Evolutionary conservation across 106 monocot genomes (phyloP).

Genomic region (Phalaenopsis aphrodite): DNA sequence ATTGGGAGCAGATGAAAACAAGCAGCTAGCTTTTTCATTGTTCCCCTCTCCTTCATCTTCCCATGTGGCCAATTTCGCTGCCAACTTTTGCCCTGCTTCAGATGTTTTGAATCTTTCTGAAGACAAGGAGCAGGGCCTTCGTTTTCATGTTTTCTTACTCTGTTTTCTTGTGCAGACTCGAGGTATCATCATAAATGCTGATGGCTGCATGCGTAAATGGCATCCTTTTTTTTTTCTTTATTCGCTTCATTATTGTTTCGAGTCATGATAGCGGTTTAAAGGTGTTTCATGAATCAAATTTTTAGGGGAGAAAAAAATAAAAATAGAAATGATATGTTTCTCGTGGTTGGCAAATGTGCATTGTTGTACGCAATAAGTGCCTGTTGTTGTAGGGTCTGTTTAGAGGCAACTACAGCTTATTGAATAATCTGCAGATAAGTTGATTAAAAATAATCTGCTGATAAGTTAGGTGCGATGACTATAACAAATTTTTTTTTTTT

Average conservation of each 20-base stretch:
- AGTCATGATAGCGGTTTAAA: no score
- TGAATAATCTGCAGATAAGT: no score
- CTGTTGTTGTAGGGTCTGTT: no score
- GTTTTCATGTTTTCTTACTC: not conserved
- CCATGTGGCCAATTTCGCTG: not conserved
- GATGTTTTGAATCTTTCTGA: not conserved
- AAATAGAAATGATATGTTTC: not conserved
- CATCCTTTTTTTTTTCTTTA: not conserved
- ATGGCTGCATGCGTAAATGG: not conserved
- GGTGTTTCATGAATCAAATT: no score
- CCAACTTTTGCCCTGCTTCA: not conserved
- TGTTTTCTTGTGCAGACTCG: not conserved
- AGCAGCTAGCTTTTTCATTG: not conserved
- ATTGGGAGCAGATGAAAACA: not conserved
- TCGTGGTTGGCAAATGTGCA: not conserved
- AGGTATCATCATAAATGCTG: not conserved
- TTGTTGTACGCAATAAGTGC: not conserved
- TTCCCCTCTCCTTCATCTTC: not conserved
- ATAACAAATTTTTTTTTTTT: no score
- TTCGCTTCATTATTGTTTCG: not conserved
- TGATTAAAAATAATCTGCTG: no score
- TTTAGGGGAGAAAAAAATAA: no score
- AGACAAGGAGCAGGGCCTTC: not conserved
- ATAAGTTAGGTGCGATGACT: no score
- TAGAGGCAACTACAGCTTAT: no score